phyloP scores from a whole-genome alignment of 306 rosid species.

The Arachis stenosperma region DNA sequence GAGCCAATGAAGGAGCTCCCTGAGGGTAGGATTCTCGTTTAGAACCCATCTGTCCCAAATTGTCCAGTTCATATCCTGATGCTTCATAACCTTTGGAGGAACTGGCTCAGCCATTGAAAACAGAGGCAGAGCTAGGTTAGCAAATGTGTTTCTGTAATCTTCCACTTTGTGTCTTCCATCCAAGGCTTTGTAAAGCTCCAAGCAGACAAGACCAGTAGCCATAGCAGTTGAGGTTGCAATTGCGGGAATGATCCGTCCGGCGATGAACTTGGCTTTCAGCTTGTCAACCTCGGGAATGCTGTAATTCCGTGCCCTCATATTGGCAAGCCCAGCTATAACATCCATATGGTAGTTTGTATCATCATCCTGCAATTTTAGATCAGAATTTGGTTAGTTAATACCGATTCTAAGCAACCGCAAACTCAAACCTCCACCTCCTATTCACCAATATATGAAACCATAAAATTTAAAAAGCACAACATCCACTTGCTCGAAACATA shows the following conservation, averaged over 20 bases:
- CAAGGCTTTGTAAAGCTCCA: constrained; percentile 89
- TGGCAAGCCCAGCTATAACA: constrained; percentile 84
- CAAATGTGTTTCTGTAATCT: constrained; percentile 90
- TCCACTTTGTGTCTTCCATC: constrained; percentile 84
- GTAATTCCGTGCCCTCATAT: constrained; percentile 93
- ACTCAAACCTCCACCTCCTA: not conserved
- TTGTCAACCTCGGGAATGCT: constrained; percentile 91
- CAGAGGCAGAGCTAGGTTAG: constrained; percentile 82
- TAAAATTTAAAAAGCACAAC: not conserved
- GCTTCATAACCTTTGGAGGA: constrained; percentile 81
- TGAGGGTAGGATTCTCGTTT: constrained; percentile 73
- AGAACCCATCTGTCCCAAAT: constrained; percentile 96
- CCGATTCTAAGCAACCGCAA: not conserved
- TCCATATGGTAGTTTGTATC: constrained; percentile 94
- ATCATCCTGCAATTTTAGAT: constrained; percentile 67
- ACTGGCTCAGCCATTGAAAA: constrained; percentile 95
- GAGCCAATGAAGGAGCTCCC: constrained; percentile 76
- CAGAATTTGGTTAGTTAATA: not conserved
- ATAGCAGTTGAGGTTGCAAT: constrained; percentile 95
- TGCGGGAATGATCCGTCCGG: constrained; percentile 94
- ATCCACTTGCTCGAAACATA: not conserved
- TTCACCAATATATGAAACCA: not conserved
- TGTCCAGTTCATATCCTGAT: constrained; percentile 85
- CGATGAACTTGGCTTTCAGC: constrained; percentile 90
- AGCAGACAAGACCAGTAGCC: constrained; percentile 96